Evolutionary conservation across 2,329 filamentous ascomycete genomes (phyloP), one percentile per base, ranked within the genome.

Genomic region (Neoarthrinium moseri): DNA sequence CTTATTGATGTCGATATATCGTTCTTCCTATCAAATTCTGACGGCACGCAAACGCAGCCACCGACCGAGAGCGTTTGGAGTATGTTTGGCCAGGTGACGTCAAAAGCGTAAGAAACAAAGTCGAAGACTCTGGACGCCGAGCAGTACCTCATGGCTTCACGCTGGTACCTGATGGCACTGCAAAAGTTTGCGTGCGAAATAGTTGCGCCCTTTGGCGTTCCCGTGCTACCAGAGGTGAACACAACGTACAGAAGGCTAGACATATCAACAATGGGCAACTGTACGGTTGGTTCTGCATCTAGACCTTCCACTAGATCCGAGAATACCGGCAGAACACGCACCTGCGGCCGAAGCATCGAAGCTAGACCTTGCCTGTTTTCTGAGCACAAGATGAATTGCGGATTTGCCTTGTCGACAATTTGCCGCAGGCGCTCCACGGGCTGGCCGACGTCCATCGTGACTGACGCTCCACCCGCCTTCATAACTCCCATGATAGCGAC

Each of bases 151-250:
- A 47, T 17, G 1, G 30, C 38, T 24, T 56, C 49, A 13, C 50
- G 49, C n/a, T 38, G 35, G 21, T 38, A 22, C 17, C 7, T 6
- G 5, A 24, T 32, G n/a, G 54, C 35, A 22, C 50, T 52, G 13
- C 47, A 54, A 17, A 57, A 53, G 15, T 51, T 47, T 5, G 23
- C 24, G 30, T 60, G 58, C 18, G 43, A 42, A 22, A 58, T 47
- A 15, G 74, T 64, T 15, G 74, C 72, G 29, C 73, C 73, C 59
- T 77, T 77, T 4, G 74, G 74, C 21, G 61, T 61, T 5, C 74
- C 74, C 2, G 74, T 77, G 15, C 69, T 75, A 17, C 74, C 74
- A n/a, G 73, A 77, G 22, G 74, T 77, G 54, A 75, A 77, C 55
- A 75, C 15, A 2, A 50, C 17, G 15, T 52, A 54, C 17, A 46